Percentiles rank a stretch among this genome's conserved stretches.
Evolutionary conservation across 345 rosid species (phyloP).

Genomic region (Ricinus communis): DNA sequence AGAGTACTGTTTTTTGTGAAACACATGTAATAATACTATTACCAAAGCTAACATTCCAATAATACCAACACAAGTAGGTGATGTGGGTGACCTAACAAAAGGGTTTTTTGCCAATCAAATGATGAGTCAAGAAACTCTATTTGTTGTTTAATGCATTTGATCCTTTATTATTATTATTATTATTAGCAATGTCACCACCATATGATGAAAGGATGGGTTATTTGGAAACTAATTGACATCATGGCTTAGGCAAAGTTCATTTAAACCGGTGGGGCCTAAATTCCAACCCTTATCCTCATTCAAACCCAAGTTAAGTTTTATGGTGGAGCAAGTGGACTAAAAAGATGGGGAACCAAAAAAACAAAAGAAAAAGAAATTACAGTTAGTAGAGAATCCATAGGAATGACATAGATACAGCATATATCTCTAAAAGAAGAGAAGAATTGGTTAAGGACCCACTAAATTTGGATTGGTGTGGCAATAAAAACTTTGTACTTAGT

Average conservation of each 20-base stretch:
- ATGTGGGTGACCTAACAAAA: constrained; percentile 1
- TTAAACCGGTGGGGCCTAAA: not conserved
- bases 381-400: not conserved
- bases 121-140: not conserved
- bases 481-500: not conserved
- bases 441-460: too few relatives aligned
- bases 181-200: not conserved
- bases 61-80: not conserved
- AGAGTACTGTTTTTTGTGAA: too few relatives aligned
- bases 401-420: too few relatives aligned
- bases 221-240: not conserved
- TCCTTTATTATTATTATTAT: not conserved
- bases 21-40: too few relatives aligned
- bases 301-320: not conserved
- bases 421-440: too few relatives aligned
- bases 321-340: constrained; percentile 14
- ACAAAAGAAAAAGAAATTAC: not conserved
- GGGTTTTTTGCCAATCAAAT: not conserved
- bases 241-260: constrained; percentile 4
- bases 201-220: not conserved
- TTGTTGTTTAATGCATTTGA: not conserved
- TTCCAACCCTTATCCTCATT: not conserved
- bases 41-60: too few relatives aligned
- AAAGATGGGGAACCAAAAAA: not conserved
- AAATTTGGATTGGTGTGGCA: not conserved